Conservation (phyloP, 2,329 filamentous ascomycete genomes). For the Botrytis deweyae region DNA sequence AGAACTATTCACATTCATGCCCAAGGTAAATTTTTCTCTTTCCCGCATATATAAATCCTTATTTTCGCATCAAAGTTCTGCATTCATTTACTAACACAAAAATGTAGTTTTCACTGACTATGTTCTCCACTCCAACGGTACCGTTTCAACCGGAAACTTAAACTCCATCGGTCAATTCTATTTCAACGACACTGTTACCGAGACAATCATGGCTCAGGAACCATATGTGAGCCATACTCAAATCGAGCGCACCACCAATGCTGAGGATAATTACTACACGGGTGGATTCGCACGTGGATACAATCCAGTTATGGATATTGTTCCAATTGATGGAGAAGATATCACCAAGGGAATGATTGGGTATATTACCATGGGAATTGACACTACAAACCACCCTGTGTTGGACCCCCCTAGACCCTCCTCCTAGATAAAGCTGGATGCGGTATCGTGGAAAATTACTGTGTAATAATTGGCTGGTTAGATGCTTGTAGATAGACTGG, state of each 20-base stretch:
- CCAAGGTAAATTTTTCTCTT: slow-evolving; percentile 34
- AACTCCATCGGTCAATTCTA: slow-evolving; percentile 61
- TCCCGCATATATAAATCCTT: neutral
- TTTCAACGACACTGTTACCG: slow-evolving; percentile 59
- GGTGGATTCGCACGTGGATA: slow-evolving; percentile 31
- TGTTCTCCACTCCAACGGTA: slow-evolving; percentile 43
- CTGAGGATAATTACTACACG: slow-evolving; percentile 10
- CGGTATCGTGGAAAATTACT: neutral
- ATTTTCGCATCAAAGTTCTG: neutral
- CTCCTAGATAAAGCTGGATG: neutral
- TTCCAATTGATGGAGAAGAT: slow-evolving; percentile 40
- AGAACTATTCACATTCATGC: slow-evolving; percentile 51
- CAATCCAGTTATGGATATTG: slow-evolving; percentile 38
- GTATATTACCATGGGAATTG: slow-evolving; percentile 42
- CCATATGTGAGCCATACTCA: slow-evolving; percentile 51
- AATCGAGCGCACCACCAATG: slow-evolving; percentile 42
- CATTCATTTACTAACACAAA: neutral
- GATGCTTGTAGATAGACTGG: neutral
- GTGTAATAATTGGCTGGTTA: neutral
- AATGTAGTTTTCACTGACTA: slow-evolving; percentile 42
- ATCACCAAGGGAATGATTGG: slow-evolving; percentile 41
- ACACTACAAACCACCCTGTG: neutral
- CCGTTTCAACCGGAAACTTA: slow-evolving; percentile 50
- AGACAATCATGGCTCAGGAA: slow-evolving; percentile 47
- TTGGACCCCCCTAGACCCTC: neutral